phyloP scores from a whole-genome alignment of 495 filamentous ascomycete genomes.

The Aspergillus mulundensis region DNA sequence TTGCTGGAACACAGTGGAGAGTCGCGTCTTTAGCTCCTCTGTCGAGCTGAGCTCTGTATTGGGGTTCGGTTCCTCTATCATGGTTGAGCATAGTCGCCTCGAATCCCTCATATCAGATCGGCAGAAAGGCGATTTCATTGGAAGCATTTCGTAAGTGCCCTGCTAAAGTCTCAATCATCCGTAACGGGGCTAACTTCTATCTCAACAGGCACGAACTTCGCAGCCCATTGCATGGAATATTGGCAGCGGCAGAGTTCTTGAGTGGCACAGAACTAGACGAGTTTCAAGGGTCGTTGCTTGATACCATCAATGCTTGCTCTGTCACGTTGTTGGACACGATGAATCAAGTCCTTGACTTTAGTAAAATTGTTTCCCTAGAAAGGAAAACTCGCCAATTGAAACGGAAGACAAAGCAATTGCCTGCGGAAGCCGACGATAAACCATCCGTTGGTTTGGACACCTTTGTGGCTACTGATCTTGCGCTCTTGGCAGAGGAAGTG shows the following conservation, averaged over 20 bases:
- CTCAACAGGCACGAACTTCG: constrained; percentile 65
- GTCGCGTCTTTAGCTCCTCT: constrained; percentile 36
- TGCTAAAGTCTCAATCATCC: constrained; percentile 26
- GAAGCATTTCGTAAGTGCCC: constrained; percentile 55
- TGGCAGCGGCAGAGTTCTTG: constrained; percentile 67
- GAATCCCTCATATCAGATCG: constrained; percentile 54
- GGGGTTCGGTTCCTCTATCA: constrained; percentile 63
- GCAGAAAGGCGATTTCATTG: constrained; percentile 72
- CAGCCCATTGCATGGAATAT: constrained; percentile 71
- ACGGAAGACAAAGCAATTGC: constrained; percentile 25
- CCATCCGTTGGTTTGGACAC: constrained; percentile 41
- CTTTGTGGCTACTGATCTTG: constrained; percentile 41
- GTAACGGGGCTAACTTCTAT: not conserved
- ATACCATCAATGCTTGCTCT: constrained; percentile 71
- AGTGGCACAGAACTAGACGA: constrained; percentile 43
- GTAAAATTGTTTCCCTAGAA: constrained; percentile 60
- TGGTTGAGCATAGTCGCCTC: constrained; percentile 64
- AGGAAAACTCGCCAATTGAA: constrained; percentile 41
- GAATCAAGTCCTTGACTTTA: constrained; percentile 71
- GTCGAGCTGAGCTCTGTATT: constrained; percentile 50
- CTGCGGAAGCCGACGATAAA: constrained; percentile 29
- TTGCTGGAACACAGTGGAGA: constrained; percentile 52
- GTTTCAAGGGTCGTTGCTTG: constrained; percentile 61
- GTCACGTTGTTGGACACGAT: constrained; percentile 75
- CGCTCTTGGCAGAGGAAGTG: constrained; percentile 45